These are phyloP conservation scores for Akebia trifoliata DNA, from an alignment of 164 flowering plant genomes.

Conservation along the genomic window DNA sequence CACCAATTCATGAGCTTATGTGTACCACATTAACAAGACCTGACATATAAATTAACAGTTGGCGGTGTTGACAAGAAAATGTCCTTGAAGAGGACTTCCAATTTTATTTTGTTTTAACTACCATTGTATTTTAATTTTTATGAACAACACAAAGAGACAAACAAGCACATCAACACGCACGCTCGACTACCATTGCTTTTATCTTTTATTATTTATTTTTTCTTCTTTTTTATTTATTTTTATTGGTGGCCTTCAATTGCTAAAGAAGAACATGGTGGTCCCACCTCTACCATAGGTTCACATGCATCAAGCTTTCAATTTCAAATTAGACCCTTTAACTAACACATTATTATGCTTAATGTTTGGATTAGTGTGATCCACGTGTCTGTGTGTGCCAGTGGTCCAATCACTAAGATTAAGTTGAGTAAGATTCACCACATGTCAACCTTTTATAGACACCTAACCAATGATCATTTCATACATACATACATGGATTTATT, in stretches of 20 bases:
- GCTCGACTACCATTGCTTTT: slow-evolving; percentile 13
- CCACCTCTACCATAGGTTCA: slow-evolving; percentile 11
- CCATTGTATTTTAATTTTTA: background rate
- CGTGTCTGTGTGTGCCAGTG: slow-evolving; percentile 15
- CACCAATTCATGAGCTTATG: too few relatives aligned
- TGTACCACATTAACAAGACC: too few relatives aligned
- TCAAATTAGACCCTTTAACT: slow-evolving; percentile 28
- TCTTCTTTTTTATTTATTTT: background rate
- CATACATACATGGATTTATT: background rate
- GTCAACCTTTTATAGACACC: background rate
- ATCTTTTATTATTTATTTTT: background rate
- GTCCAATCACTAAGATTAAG: slow-evolving; percentile 13
- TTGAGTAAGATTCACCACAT: slow-evolving; percentile 1
- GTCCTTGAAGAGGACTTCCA: background rate
- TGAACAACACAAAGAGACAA: slow-evolving; percentile 6
- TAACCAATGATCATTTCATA: background rate
- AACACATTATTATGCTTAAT: slow-evolving; percentile 28
- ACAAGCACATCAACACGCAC: slow-evolving; percentile 18
- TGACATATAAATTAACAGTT: too few relatives aligned
- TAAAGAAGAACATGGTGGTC: slow-evolving; percentile 22
- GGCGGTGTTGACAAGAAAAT: too few relatives aligned
- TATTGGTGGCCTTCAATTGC: slow-evolving; percentile 5
- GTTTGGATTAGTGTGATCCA: slow-evolving; percentile 17
- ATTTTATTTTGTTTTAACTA: background rate
- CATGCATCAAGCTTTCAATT: slow-evolving; percentile 3